Conservation (phyloP, 257 asterid species). For the Leonotis leonurus region DNA sequence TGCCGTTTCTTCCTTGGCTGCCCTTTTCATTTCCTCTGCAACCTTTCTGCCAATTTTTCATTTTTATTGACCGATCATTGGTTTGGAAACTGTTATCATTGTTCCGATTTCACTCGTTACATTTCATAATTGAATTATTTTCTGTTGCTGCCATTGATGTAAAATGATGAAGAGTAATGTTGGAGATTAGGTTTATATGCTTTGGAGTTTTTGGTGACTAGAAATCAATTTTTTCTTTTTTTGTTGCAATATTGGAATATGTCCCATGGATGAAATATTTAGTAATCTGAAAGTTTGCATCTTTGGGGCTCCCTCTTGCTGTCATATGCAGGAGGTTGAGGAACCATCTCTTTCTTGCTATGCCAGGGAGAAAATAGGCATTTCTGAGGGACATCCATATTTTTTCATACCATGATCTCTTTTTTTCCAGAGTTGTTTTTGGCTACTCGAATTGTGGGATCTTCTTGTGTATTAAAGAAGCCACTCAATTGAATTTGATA, state of each 20-base stretch:
- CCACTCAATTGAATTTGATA: too few species aligned
- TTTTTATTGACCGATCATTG: neutral
- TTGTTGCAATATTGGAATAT: neutral
- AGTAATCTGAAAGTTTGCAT: slow-evolving; percentile 48
- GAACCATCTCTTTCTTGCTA: slow-evolving; percentile 20
- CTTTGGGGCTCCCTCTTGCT: slow-evolving; percentile 41
- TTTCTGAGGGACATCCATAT: slow-evolving; percentile 65
- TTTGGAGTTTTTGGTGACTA: neutral
- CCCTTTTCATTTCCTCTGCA: too few species aligned
- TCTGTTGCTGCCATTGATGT: neutral
- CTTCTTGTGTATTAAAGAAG: too few species aligned
- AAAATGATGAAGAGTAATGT: neutral
- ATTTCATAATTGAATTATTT: neutral
- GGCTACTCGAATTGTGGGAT: too few species aligned
- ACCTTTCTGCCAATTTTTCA: too few species aligned
- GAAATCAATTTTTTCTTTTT: neutral
- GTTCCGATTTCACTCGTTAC: neutral
- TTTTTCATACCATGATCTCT: too few species aligned
- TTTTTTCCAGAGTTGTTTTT: too few species aligned
- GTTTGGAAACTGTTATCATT: neutral
- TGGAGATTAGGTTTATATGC: neutral
- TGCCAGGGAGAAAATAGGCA: slow-evolving; percentile 52
- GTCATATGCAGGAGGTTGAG: slow-evolving; percentile 54
- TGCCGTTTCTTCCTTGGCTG: too few species aligned
- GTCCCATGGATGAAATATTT: slow-evolving; percentile 47